Evolutionary conservation across 2,329 filamentous ascomycete genomes (phyloP).

Genomic region (Ophiostoma ips): DNA sequence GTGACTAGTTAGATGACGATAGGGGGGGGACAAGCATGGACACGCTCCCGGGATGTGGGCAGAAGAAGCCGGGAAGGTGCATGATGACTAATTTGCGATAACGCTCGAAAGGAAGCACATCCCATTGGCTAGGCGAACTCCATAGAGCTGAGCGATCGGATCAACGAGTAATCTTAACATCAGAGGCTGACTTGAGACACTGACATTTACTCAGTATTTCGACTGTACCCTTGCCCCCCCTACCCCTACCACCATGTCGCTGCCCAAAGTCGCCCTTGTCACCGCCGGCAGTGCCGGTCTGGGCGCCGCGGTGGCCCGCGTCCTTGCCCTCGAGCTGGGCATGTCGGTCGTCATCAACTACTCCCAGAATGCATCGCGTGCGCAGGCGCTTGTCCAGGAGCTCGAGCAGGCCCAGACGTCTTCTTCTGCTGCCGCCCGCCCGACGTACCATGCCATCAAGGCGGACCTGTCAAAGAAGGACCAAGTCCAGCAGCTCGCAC

Average conservation of each 20-base stretch:
- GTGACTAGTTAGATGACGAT: neutral
- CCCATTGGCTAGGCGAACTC: neutral
- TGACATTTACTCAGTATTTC: neutral
- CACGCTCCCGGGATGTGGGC: neutral
- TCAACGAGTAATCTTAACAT: too few relatives aligned
- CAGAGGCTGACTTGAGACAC: too few relatives aligned
- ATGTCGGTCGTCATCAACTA: conserved; percentile 65
- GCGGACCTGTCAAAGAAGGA: conserved; percentile 50
- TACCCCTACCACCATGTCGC: neutral
- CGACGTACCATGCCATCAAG: conserved; percentile 36
- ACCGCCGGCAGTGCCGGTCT: conserved; percentile 48
- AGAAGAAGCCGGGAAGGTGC: neutral
- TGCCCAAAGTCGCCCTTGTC: conserved; percentile 26
- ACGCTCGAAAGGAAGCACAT: neutral
- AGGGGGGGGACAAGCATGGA: neutral
- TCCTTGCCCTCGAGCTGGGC: conserved; percentile 50
- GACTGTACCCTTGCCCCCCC: neutral
- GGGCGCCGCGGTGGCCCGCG: conserved; percentile 51
- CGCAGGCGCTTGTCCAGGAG: conserved; percentile 41
- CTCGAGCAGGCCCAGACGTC: conserved; percentile 23
- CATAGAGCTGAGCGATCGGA: too few relatives aligned
- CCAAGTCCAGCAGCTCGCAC: conserved; percentile 46
- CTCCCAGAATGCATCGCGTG: conserved; percentile 44
- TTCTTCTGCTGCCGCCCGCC: too few relatives aligned
- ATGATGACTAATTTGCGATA: too few relatives aligned